phyloP scores from a whole-genome alignment of 148 eudicot species.

The Gaultheria prostrata region DNA sequence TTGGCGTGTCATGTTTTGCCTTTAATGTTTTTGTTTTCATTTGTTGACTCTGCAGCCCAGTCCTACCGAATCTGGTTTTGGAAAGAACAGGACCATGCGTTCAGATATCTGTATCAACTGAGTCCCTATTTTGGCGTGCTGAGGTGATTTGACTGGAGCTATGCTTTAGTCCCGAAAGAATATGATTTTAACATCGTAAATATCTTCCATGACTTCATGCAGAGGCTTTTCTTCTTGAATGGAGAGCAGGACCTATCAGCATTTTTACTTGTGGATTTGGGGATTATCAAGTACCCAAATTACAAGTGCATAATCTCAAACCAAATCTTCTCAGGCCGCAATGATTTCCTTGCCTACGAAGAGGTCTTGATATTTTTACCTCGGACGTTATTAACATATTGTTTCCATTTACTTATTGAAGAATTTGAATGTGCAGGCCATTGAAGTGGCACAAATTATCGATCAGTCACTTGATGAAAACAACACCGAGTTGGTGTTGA shows the following conservation, averaged over 20 bases:
- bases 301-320: constrained; percentile 62
- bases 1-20: too few species aligned
- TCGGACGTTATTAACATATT: constrained; percentile 11
- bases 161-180: background rate
- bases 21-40: constrained; percentile 10
- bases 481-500: constrained; percentile 44
- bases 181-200: background rate
- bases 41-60: constrained; percentile 44
- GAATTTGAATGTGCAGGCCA: constrained; percentile 46
- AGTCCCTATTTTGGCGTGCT: constrained; percentile 82
- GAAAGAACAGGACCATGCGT: constrained; percentile 58
- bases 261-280: constrained; percentile 80
- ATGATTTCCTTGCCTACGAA: constrained; percentile 78
- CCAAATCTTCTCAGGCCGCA: constrained; percentile 50
- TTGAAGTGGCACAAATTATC: constrained; percentile 85
- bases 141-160: constrained; percentile 50
- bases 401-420: constrained; percentile 15
- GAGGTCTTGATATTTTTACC: constrained; percentile 53
- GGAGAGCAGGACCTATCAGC: constrained; percentile 89
- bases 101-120: constrained; percentile 60
- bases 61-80: constrained; percentile 44
- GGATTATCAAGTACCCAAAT: constrained; percentile 73
- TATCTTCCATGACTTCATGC: constrained; percentile 25
- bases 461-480: constrained; percentile 78
- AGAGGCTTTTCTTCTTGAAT: constrained; percentile 88